Conservation (phyloP, 140 eudicot species). For the Bidens hawaiensis region DNA sequence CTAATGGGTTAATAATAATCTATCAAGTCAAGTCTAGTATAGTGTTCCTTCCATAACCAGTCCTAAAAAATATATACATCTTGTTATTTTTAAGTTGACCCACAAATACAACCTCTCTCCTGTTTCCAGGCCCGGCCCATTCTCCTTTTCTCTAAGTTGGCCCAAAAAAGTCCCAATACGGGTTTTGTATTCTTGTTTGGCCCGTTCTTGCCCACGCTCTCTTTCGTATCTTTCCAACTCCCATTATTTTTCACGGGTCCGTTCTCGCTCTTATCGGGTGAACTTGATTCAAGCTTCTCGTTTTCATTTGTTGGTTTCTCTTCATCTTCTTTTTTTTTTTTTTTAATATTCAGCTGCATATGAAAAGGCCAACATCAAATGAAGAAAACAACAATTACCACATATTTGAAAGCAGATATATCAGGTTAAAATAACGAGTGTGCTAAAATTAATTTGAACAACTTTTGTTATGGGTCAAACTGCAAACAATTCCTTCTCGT, state of each 20-base stretch:
- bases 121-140: conserved; percentile 64
- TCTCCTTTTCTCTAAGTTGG: conserved; percentile 74
- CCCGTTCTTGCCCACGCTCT: conserved; percentile 92
- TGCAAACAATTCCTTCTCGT: too few species aligned
- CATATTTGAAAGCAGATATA: conserved; percentile 15
- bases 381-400: conserved; percentile 74
- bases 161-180: conserved; percentile 87
- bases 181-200: conserved; percentile 69
- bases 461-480: too few species aligned
- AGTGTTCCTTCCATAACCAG: too few species aligned
- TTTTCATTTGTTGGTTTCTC: conserved; percentile 58
- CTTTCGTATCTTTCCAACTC: conserved; percentile 89
- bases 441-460: too few species aligned
- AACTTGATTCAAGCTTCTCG: conserved; percentile 59
- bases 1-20: conserved; percentile 9
- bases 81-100: too few species aligned
- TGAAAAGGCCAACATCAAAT: conserved; percentile 55
- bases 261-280: conserved; percentile 87
- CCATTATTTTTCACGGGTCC: conserved; percentile 84
- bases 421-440: too few species aligned
- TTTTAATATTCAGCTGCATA: conserved; percentile 56
- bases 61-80: too few species aligned
- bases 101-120: too few species aligned
- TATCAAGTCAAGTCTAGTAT: too few species aligned
- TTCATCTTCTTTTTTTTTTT: conserved; percentile 67